Base-by-base conservation (phyloP, 2,329 filamentous ascomycete species). In the Trichoderma endophyticum region DNA sequence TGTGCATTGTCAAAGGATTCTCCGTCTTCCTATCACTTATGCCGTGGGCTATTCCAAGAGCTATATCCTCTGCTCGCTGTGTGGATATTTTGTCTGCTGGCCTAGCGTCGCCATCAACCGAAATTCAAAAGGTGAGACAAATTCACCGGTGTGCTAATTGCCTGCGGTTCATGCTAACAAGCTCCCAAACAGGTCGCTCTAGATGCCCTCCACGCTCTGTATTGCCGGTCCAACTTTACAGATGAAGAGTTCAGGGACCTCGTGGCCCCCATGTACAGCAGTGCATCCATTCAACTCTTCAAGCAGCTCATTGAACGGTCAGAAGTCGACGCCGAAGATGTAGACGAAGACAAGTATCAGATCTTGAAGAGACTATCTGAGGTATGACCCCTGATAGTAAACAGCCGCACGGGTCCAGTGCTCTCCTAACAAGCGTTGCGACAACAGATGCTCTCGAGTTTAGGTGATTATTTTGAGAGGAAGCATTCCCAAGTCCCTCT, bases 341-440 rank as follows among this genome's bases (percentile, higher is more conserved):
- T 97, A 72, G 93, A 98, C 75, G 94, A 97, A 77, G 91, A 94
- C 78, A 97, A 94, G 79, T 98, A 99, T 80, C 90, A 93, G 70
- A 90, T 98, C 76, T 90, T 93, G 54, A 98, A 98, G 84, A 98
- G 97, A 81, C 89, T 98, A 61, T 94, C 95, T 1, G 96, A 99
- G 88, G 93, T 94, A 86, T 75, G 83, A 76, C 15, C 34, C 32
- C 34, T n/a, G 21, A 57, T 30, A 12, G 14, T 48, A 59, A 34
- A 32, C 59, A 69, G 7, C 24, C 15, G 26, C 48, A 30, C 21
- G 15, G 15, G n/a, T 15, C 30, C n/a, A 18, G 30, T n/a, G 9
- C 18, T 28, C n/a, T 24, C 6, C 71, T 72, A 39, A 72, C 60
- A 28, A 30, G 26, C 54, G 15, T 56, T 24, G 30, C 30, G n/a